Percentiles rank a stretch among this genome's conserved stretches.
Evolutionary conservation across 2,329 filamentous ascomycete species (phyloP).

Genomic region (Geosmithia morbida): DNA sequence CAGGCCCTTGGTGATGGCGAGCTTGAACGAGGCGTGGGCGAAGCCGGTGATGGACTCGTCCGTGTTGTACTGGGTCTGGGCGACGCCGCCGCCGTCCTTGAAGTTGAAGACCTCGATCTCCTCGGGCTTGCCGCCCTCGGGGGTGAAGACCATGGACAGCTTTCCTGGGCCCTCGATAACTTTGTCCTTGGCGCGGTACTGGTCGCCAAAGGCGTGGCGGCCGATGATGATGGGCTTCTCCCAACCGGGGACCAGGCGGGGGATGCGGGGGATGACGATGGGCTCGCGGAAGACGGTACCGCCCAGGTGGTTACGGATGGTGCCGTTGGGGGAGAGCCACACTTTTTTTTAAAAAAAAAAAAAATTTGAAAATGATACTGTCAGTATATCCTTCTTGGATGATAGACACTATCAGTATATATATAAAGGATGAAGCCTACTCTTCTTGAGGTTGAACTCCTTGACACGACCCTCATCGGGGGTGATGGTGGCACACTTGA

Average conservation of each 20-base stretch:
- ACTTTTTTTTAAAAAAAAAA: constrained; percentile 39
- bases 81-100: constrained; percentile 71
- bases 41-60: constrained; percentile 91
- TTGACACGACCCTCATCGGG: constrained; percentile 92
- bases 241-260: constrained; percentile 90
- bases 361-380: no score
- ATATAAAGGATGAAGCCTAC: constrained; percentile 63
- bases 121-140: constrained; percentile 66
- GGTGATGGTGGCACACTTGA: constrained; percentile 99
- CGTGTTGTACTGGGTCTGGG: constrained; percentile 97
- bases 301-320: constrained; percentile 59
- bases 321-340: constrained; percentile 98
- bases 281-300: constrained; percentile 98
- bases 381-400: background rate
- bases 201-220: constrained; percentile 94
- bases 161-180: constrained; percentile 75
- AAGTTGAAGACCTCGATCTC: constrained; percentile 86
- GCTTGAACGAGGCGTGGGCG: constrained; percentile 92
- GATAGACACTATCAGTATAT: no score
- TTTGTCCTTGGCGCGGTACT: constrained; percentile 91
- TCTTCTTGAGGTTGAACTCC: constrained; percentile 98
- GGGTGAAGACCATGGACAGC: constrained; percentile 90
- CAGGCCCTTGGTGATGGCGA: constrained; percentile 71
- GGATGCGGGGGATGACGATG: constrained; percentile 88
- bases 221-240: constrained; percentile 99